Percentiles rank a stretch among this genome's conserved stretches.
phyloP scores from a whole-genome alignment of 305 asterid species.

The Nicotiana rustica region DNA sequence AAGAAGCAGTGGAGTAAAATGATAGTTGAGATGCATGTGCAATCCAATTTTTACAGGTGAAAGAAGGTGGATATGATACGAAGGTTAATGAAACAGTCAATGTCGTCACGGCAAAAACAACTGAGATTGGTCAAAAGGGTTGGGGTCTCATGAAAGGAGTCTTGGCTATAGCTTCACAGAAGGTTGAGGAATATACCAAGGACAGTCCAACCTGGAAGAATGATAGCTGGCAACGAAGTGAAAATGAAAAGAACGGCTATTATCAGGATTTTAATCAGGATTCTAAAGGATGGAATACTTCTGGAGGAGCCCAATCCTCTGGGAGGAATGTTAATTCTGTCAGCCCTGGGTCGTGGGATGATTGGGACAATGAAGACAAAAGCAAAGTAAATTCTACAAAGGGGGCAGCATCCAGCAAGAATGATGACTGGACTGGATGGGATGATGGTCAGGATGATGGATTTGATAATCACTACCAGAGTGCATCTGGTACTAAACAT shows the following conservation, averaged over 20 bases:
- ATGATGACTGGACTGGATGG: slow-evolving; percentile 98
- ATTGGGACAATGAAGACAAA: slow-evolving; percentile 75
- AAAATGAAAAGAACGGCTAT: slow-evolving; percentile 58
- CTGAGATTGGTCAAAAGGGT: slow-evolving; percentile 91
- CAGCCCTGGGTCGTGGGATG: slow-evolving; percentile 81
- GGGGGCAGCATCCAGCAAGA: slow-evolving; percentile 53
- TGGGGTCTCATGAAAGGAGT: slow-evolving; percentile 98
- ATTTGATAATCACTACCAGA: slow-evolving; percentile 60
- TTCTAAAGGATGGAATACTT: slow-evolving; percentile 66
- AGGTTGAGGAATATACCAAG: slow-evolving; percentile 88
- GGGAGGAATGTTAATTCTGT: slow-evolving; percentile 55
- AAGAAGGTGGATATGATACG: slow-evolving; percentile 91
- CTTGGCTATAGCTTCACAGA: slow-evolving; percentile 94
- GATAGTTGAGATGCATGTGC: slow-evolving; percentile 13
- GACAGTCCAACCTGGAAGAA: slow-evolving; percentile 60
- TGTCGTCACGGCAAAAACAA: slow-evolving; percentile 83
- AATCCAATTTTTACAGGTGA: slow-evolving; percentile 62
- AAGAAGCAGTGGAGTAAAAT: neutral
- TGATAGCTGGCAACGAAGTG: slow-evolving; percentile 71
- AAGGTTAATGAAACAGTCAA: slow-evolving; percentile 92
- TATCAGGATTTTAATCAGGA: slow-evolving; percentile 66
- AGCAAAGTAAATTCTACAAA: slow-evolving; percentile 61
- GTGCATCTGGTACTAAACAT: slow-evolving; percentile 54
- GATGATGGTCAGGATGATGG: slow-evolving; percentile 83
- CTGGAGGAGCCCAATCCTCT: slow-evolving; percentile 53